Percentiles rank a stretch among this genome's conserved stretches.
phyloP scores from a whole-genome alignment of 306 rosid genomes.

The Parietaria judaica region DNA sequence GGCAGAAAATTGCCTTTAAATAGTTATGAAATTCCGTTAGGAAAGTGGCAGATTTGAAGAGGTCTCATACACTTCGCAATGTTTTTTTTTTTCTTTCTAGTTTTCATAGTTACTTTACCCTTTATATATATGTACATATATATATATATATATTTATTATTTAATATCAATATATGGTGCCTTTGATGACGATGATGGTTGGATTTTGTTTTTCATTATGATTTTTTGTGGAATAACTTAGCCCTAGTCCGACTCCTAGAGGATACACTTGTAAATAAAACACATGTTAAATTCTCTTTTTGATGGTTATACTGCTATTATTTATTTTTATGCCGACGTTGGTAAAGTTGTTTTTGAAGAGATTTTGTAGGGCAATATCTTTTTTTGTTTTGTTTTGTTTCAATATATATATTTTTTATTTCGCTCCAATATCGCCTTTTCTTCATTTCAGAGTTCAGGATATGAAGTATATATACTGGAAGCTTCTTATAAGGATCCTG shows the following conservation, averaged over 20 bases:
- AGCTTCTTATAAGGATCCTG: slow-evolving; percentile 95
- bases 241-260: not conserved
- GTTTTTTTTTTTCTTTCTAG: too few species aligned
- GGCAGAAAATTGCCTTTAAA: not conserved
- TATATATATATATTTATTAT: not conserved
- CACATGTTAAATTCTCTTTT: slow-evolving; percentile 6
- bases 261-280: slow-evolving; percentile 6
- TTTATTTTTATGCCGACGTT: slow-evolving; percentile 1
- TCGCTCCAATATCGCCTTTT: not conserved
- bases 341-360: not conserved
- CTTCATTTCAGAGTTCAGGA: slow-evolving; percentile 74
- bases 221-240: not conserved
- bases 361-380: slow-evolving; percentile 16
- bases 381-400: slow-evolving; percentile 6
- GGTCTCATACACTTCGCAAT: too few species aligned
- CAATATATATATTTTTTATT: slow-evolving; percentile 24
- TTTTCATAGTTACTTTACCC: too few species aligned
- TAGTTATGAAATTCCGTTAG: too few species aligned
- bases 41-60: too few species aligned
- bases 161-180: not conserved
- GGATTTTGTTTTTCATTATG: too few species aligned
- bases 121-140: not conserved
- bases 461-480: slow-evolving; percentile 91
- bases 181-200: too few species aligned
- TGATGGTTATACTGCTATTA: slow-evolving; percentile 9